A percentile compares a stretch with the other conserved stretches of the same genome.
phyloP scores from a whole-genome alignment of 208 protist species.

The Zelonia costaricensis region DNA sequence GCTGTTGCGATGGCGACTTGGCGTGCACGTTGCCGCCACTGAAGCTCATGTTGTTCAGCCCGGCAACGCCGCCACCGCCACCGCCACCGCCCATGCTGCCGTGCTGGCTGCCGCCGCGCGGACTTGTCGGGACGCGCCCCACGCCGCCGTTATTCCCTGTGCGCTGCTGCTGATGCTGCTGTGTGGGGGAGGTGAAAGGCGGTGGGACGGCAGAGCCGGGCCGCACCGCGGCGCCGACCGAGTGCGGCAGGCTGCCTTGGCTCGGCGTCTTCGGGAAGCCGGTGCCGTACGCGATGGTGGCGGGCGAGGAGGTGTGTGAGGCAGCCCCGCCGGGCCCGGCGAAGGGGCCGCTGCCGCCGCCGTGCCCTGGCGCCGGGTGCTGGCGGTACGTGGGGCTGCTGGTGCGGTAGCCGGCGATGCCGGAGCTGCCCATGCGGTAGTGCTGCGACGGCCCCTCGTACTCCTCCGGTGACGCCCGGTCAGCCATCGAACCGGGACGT shows the following conservation, averaged over 20 bases:
- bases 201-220: neutral
- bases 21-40: slow-evolving; percentile 5
- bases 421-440: no score
- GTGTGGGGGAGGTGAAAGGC: neutral
- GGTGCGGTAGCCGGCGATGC: no score
- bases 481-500: no score
- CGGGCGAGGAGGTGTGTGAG: slow-evolving; percentile 1
- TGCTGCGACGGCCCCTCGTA: no score
- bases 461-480: no score
- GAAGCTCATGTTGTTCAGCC: neutral
- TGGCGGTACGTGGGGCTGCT: no score
- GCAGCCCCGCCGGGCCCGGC: neutral
- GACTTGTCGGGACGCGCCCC: slow-evolving; percentile 11
- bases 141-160: neutral
- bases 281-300: slow-evolving; percentile 6
- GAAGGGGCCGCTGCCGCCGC: neutral
- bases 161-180: slow-evolving; percentile 10
- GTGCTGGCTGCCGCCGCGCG: slow-evolving; percentile 13
- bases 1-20: slow-evolving; percentile 9
- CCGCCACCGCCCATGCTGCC: slow-evolving; percentile 9
- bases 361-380: no score
- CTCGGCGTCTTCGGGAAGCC: slow-evolving; percentile 1
- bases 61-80: neutral
- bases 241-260: neutral
- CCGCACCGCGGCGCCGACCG: neutral